Evolutionary conservation across 78 protist genomes (phyloP).

Genomic region (Dictyostelium capitatum): DNA sequence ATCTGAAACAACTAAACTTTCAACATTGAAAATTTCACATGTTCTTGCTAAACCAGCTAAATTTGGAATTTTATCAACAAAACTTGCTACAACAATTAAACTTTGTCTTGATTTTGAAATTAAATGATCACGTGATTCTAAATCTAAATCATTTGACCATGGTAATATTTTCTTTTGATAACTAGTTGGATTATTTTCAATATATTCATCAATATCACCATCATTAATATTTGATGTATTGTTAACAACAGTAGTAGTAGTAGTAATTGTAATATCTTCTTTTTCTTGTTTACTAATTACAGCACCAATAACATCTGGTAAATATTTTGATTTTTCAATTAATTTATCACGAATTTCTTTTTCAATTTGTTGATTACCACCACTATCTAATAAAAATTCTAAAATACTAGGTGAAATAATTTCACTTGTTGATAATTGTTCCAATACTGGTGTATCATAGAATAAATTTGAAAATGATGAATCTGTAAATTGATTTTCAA

Average conservation of each 20-base stretch:
- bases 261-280: neutral
- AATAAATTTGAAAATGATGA: constrained; percentile 19
- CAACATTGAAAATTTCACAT: constrained; percentile 84
- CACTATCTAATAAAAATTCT: constrained; percentile 6
- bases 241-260: too few species aligned
- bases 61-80: constrained; percentile 86
- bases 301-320: neutral
- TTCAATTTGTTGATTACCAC: neutral
- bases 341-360: constrained; percentile 6
- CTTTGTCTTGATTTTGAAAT: constrained; percentile 51
- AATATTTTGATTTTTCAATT: constrained; percentile 26
- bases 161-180: constrained; percentile 87
- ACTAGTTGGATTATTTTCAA: constrained; percentile 15
- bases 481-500: neutral
- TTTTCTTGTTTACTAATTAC: neutral
- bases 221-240: neutral
- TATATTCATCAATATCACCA: constrained; percentile 35
- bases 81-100: constrained; percentile 79
- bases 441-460: constrained; percentile 50
- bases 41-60: constrained; percentile 87
- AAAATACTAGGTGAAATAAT: constrained; percentile 45
- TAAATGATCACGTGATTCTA: constrained; percentile 30
- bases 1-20: constrained; percentile 53
- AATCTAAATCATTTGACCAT: constrained; percentile 75
- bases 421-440: constrained; percentile 34